These are phyloP conservation scores for Mycena sanguinolenta DNA, from an alignment of 768 basidiomycete genomes.

Conservation along the genomic window DNA sequence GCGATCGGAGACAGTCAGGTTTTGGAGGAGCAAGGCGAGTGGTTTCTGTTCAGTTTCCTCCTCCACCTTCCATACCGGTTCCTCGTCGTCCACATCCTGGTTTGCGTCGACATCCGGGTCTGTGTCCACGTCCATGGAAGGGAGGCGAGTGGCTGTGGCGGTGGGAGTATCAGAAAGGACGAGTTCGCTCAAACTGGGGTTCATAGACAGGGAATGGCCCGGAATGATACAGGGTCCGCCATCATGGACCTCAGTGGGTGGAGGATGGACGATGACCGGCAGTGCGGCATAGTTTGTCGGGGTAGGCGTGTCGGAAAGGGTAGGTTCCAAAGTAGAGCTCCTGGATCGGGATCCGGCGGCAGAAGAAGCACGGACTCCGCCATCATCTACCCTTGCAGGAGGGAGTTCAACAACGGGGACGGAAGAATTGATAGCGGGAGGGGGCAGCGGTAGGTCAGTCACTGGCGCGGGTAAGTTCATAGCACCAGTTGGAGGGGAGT, in stretches of 20 bases:
- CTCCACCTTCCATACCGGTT: neutral
- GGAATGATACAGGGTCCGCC: neutral
- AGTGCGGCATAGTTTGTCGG: neutral
- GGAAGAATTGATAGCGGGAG: neutral
- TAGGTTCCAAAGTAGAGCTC: neutral
- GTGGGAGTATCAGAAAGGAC: slow-evolving; percentile 5
- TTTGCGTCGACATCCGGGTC: slow-evolving; percentile 1
- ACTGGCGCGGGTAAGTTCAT: neutral
- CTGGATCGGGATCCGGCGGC: neutral
- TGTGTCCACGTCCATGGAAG: slow-evolving; percentile 9
- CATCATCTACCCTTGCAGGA: too few species aligned
- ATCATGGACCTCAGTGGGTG: neutral
- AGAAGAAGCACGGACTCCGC: too few species aligned
- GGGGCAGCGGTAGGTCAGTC: neutral
- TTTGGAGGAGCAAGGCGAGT: neutral
- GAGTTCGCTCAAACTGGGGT: slow-evolving; percentile 7
- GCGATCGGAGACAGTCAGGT: slow-evolving; percentile 4
- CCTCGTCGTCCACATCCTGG: neutral
- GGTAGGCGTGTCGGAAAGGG: neutral
- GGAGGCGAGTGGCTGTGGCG: neutral
- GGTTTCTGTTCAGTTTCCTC: slow-evolving; percentile 22
- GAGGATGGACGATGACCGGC: neutral
- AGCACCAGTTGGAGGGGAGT: slow-evolving; percentile 10
- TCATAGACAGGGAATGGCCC: neutral
- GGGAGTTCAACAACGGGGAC: neutral